Base-by-base conservation (phyloP, 345 rosid species). In the Litchi chinensis region DNA sequence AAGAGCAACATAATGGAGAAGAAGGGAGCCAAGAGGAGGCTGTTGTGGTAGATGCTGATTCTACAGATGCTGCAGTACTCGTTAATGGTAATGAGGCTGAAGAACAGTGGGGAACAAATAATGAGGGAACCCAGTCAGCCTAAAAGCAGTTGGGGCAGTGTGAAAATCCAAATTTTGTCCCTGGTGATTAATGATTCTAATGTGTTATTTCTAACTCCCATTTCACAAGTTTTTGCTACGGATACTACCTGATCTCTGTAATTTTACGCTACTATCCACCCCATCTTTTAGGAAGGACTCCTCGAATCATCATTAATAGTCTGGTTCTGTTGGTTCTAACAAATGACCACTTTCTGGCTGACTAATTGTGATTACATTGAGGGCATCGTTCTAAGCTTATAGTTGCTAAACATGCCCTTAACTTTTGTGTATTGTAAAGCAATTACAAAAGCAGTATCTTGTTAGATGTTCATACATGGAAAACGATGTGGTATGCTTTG, bases 101-200 rank as follows among this genome's bases (percentile, higher is more conserved):
- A 82, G 98, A 94, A 95, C 91, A 95, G 96, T 95, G 98, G 97
- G 94, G 94, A 92, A 93, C 91, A 91, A 91, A 95, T 88, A 91
- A 92, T 79, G 97, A 95, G 91, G 97, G 86, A 95, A 88, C 94
- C 89, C 93, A 88, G 85, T 89, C 97, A 84, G 97, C 97, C 92
- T 94, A 92, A 93, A 89, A 89, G 92, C 89, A 91, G 93, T 89
- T 86, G 94, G 90, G 93, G 93, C 90, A 86, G 86, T 88, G 87
- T 90, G 92, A 89, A 87, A 88, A 89, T 87, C 92, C 86, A 90
- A 86, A 74, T 93, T 93, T 95, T 92, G 93, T 93, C 87, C 88
- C 92, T 88, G 98, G 97, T 95, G 98, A 95, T 95, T 93, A 89
- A 90, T 84, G 93, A 87, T 91, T 89, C 92, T 83, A 80, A 82